Conservation (phyloP, 2,329 filamentous ascomycete genomes). For the Phyllosticta paracitricarpa region DNA sequence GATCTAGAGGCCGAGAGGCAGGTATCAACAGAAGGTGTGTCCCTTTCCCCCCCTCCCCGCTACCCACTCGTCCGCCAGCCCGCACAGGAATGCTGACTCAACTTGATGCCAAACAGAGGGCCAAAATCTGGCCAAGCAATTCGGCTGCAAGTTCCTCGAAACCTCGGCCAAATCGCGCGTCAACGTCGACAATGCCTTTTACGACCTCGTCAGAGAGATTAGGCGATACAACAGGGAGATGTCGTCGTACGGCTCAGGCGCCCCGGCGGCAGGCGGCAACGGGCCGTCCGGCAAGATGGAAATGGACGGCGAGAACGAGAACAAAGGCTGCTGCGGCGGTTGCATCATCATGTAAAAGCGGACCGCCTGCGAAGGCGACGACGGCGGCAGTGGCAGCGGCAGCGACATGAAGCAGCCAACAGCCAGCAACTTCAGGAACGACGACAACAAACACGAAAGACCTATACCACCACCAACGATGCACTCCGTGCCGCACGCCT, state of each 20-base stretch:
- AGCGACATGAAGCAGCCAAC: neutral
- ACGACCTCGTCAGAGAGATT: conserved; percentile 96
- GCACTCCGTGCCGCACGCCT: neutral
- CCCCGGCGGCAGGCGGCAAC: conserved; percentile 46
- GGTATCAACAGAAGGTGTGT: conserved; percentile 81
- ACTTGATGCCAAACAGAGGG: conserved; percentile 55
- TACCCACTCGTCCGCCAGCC: too few species aligned
- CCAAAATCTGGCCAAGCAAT: conserved; percentile 71
- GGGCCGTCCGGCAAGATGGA: conserved; percentile 64
- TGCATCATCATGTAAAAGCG: conserved; percentile 70
- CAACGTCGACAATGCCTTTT: conserved; percentile 98
- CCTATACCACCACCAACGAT: neutral
- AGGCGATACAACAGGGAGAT: conserved; percentile 98
- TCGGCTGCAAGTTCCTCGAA: conserved; percentile 98
- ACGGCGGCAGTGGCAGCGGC: neutral
- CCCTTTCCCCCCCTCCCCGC: neutral
- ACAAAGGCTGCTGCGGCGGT: conserved; percentile 63
- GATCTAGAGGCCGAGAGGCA: conserved; percentile 90
- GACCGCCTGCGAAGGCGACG: neutral
- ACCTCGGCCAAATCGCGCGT: conserved; percentile 96
- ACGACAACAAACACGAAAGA: neutral
- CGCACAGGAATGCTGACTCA: conserved; percentile 8
- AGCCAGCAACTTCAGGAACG: neutral
- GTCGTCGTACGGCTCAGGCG: conserved; percentile 72
- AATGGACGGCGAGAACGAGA: conserved; percentile 57